Evolutionary conservation across 2,329 filamentous ascomycete genomes (phyloP).

Genomic region (Chaetomium sp.): DNA sequence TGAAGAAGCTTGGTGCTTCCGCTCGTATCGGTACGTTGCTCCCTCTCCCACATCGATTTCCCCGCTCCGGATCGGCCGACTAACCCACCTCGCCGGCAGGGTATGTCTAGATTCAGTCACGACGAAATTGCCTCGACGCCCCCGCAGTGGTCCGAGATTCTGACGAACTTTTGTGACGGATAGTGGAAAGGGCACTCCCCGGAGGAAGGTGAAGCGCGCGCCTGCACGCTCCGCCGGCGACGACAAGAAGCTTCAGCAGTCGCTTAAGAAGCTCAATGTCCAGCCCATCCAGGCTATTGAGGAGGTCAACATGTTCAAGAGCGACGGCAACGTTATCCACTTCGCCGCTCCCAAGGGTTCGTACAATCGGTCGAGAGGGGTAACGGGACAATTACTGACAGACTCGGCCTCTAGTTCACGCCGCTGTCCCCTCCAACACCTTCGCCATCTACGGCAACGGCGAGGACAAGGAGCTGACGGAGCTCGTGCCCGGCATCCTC

Average conservation of each 20-base stretch:
- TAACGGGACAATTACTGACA: conserved; percentile 23
- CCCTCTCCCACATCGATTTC: conserved; percentile 13
- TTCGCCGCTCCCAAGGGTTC: conserved; percentile 96
- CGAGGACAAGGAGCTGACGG: conserved; percentile 99
- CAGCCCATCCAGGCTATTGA: conserved; percentile 99
- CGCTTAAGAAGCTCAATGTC: conserved; percentile 99
- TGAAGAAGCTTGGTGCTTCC: conserved; percentile 60
- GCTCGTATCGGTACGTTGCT: conserved; percentile 67
- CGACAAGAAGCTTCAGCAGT: conserved; percentile 98
- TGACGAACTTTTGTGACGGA: conserved; percentile 36
- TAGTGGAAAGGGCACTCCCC: conserved; percentile 95
- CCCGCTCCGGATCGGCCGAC: conserved; percentile 26
- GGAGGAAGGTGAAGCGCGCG: conserved; percentile 98
- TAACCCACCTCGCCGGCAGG: conserved; percentile 36
- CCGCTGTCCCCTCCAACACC: conserved; percentile 95
- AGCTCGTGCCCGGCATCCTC: conserved; percentile 98
- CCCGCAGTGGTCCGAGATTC: conserved; percentile 26
- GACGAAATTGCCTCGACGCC: conserved; percentile 17
- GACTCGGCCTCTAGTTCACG: conserved; percentile 71
- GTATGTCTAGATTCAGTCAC: conserved; percentile 34
- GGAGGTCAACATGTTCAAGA: conserved; percentile 99
- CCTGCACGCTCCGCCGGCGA: conserved; percentile 90
- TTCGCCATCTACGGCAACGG: conserved; percentile 99
- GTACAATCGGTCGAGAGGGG: conserved; percentile 39
- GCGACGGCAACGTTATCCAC: conserved; percentile 99